Conservation (phyloP, 2,329 filamentous ascomycete species). For the Arthroderma uncinatum region DNA sequence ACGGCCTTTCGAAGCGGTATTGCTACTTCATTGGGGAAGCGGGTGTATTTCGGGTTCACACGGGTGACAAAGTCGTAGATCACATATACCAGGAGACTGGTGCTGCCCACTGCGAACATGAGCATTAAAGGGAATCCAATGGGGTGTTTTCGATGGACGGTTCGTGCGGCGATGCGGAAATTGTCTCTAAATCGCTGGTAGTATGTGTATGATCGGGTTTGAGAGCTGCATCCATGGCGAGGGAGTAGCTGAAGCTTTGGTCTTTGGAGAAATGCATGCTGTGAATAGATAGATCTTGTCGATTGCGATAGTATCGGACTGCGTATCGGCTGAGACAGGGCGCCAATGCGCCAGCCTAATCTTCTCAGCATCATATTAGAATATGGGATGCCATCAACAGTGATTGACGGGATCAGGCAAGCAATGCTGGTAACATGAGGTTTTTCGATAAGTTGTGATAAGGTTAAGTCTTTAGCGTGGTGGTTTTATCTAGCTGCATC, state of each 20-base stretch:
- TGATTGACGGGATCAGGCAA: background rate
- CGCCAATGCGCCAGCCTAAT: slow-evolving; percentile 23
- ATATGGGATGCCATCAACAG: slow-evolving; percentile 8
- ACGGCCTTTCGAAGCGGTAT: slow-evolving; percentile 66
- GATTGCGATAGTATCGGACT: background rate
- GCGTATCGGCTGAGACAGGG: slow-evolving; percentile 11
- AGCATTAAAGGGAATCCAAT: slow-evolving; percentile 34
- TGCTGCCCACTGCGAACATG: slow-evolving; percentile 27
- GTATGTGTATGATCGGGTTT: slow-evolving; percentile 19
- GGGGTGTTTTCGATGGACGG: slow-evolving; percentile 35
- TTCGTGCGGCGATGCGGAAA: slow-evolving; percentile 28
- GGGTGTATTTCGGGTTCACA: slow-evolving; percentile 31
- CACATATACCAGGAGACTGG: slow-evolving; percentile 30
- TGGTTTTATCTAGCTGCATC: no score
- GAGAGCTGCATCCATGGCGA: slow-evolving; percentile 1
- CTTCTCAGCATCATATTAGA: slow-evolving; percentile 17
- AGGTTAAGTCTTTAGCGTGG: background rate
- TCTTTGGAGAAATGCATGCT: background rate
- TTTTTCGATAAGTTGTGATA: background rate
- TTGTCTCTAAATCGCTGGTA: slow-evolving; percentile 24
- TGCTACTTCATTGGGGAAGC: slow-evolving; percentile 36
- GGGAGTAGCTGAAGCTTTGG: slow-evolving; percentile 1
- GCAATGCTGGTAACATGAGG: background rate
- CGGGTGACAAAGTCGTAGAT: slow-evolving; percentile 35
- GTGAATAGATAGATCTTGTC: background rate